phyloP scores from a whole-genome alignment of 371 early-diverging fungal genomes.

The Thermomucor indicae-seudaticae region DNA sequence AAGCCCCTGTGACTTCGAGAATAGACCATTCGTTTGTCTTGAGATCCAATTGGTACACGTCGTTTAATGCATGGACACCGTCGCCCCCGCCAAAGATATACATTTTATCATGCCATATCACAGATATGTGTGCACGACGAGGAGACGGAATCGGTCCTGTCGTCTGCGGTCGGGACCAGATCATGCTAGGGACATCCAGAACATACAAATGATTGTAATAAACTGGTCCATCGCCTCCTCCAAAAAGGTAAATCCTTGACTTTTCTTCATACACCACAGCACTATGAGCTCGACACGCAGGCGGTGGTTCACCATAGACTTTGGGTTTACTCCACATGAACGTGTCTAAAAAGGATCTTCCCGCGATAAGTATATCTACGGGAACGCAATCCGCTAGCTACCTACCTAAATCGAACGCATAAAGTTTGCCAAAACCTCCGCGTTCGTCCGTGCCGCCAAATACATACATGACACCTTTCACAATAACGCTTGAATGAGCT shows the following conservation, averaged over 20 bases:
- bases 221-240: slow-evolving; percentile 83
- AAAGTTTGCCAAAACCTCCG: slow-evolving; percentile 70
- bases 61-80: slow-evolving; percentile 67
- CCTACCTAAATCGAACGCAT: slow-evolving; percentile 74
- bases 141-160: slow-evolving; percentile 57
- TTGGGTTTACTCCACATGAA: slow-evolving; percentile 75
- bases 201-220: slow-evolving; percentile 70
- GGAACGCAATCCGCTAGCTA: no score
- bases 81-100: slow-evolving; percentile 91
- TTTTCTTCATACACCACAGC: slow-evolving; percentile 55
- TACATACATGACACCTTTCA: slow-evolving; percentile 72
- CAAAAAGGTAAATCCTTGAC: slow-evolving; percentile 72
- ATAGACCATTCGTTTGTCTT: slow-evolving; percentile 46
- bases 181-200: slow-evolving; percentile 36
- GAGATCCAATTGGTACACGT: slow-evolving; percentile 54
- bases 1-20: slow-evolving; percentile 52
- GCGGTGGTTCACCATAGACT: slow-evolving; percentile 65
- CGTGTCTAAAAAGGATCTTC: slow-evolving; percentile 54
- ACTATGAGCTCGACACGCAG: slow-evolving; percentile 81
- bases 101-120: slow-evolving; percentile 61
- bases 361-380: not conserved
- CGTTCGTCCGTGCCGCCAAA: slow-evolving; percentile 82
- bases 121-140: slow-evolving; percentile 77
- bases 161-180: slow-evolving; percentile 57
- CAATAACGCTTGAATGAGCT: slow-evolving; percentile 75